Conservation (phyloP, 495 filamentous ascomycete species). For the Coniosporium apollinis region DNA sequence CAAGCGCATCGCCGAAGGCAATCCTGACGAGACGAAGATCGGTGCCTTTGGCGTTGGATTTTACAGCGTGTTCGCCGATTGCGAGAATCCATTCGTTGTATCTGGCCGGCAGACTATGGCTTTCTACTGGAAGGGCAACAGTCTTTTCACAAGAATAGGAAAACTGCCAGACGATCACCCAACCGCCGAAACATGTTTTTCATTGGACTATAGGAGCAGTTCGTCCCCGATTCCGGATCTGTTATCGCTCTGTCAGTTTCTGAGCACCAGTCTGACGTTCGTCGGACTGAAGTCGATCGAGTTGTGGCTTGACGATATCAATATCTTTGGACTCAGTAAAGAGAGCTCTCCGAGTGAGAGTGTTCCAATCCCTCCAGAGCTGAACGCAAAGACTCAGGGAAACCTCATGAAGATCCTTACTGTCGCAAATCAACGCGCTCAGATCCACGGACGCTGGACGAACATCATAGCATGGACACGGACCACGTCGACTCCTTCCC, state of each 20-base stretch:
- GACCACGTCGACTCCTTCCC: background rate
- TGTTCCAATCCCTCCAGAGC: constrained; percentile 58
- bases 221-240: constrained; percentile 72
- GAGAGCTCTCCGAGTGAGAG: constrained; percentile 59
- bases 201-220: constrained; percentile 79
- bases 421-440: constrained; percentile 63
- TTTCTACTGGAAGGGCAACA: constrained; percentile 97
- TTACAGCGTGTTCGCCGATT: constrained; percentile 96
- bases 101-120: constrained; percentile 88
- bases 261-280: constrained; percentile 91
- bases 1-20: constrained; percentile 95
- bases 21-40: constrained; percentile 97
- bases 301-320: constrained; percentile 77
- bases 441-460: constrained; percentile 88
- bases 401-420: constrained; percentile 64
- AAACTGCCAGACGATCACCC: constrained; percentile 43
- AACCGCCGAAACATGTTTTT: constrained; percentile 65
- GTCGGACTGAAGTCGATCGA: constrained; percentile 78
- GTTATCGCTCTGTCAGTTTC: constrained; percentile 72
- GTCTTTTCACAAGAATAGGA: constrained; percentile 71
- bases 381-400: constrained; percentile 67
- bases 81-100: constrained; percentile 89
- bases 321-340: constrained; percentile 59
- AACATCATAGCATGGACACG: constrained; percentile 63
- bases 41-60: constrained; percentile 97